Base-by-base conservation (phyloP, 2,329 filamentous ascomycete genomes). In the Emergomyces pasteurianus region DNA sequence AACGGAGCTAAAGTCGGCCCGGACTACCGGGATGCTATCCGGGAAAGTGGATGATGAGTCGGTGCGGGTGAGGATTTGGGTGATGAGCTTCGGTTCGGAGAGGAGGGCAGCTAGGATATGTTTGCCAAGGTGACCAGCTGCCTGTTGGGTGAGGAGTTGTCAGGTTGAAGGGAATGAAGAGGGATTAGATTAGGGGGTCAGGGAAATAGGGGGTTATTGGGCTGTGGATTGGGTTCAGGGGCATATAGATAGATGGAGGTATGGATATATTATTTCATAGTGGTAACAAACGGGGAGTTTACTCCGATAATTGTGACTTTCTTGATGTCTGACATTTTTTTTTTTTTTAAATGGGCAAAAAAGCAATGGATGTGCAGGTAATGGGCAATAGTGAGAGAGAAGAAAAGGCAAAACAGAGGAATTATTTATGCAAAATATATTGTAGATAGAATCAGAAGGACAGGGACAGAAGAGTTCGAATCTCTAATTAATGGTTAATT, bases 81-180 rank as follows among this genome's bases (percentile, higher is more conserved):
- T 66, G 26, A 65, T 59, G 60, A 70, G 67, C 0, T 64, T 52
- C 46, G 69, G 65, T 9, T 63, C 21, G 28, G 67, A 59, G 2
- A 71, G 63, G 21, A 64, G 66, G 12, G 64, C 58, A 31, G 72
- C 66, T 9, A 72, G n/a, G 53, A 56, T 58, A 23, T 66, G 58
- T 16, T 64, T 63, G 46, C 70, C 56, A n/a, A 58, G 43, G 40
- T 58, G 40, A 26, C 56, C 56, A 10, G 56, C 21, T 2, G 56
- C 56, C 56, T 58, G n/a, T 23, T 3, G 26, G 56, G 26, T 28
- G 23, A 10, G 26, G 21, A 36, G n/a, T 28, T 38, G 40, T 47
- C 6, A 47, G 42, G 26, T 34, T 28, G 23, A 21, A 16, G 26
- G 6, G 31, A 54, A 16, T 2, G 38, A 16, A 31, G 26, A 26